Conservation (phyloP, 176 grass and related monocot genomes). For the Musa itinerans region DNA sequence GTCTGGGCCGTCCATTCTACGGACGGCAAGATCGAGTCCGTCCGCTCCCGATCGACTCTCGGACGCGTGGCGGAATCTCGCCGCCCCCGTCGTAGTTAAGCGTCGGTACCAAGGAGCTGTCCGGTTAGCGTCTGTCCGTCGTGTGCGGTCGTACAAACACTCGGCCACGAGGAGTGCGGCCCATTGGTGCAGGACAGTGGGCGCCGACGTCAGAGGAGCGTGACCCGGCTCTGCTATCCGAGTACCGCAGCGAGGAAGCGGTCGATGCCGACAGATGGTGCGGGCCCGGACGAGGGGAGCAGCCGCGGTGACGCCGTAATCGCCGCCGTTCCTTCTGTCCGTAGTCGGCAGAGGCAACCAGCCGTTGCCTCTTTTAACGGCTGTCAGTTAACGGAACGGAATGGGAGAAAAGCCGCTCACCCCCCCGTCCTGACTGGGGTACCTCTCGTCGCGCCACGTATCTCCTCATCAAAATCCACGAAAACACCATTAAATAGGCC, state of each 20-base stretch:
- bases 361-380: background rate
- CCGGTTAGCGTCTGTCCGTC: background rate
- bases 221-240: background rate
- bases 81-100: constrained; percentile 5
- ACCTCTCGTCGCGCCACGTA: background rate
- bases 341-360: background rate
- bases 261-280: constrained; percentile 19
- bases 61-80: background rate
- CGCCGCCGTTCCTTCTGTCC: background rate
- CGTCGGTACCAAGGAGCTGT: background rate
- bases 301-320: background rate
- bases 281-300: background rate
- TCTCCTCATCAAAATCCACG: background rate
- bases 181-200: background rate
- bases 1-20: background rate
- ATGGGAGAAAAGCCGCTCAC: no score
- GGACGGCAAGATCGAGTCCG: background rate
- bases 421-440: background rate
- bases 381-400: background rate
- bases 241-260: constrained; percentile 18
- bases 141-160: no score
- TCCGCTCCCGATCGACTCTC: background rate
- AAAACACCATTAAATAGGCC: background rate
- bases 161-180: background rate
- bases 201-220: background rate